Base-by-base conservation (phyloP, 2,329 filamentous ascomycete genomes). In the Colletotrichum echinochloae region DNA sequence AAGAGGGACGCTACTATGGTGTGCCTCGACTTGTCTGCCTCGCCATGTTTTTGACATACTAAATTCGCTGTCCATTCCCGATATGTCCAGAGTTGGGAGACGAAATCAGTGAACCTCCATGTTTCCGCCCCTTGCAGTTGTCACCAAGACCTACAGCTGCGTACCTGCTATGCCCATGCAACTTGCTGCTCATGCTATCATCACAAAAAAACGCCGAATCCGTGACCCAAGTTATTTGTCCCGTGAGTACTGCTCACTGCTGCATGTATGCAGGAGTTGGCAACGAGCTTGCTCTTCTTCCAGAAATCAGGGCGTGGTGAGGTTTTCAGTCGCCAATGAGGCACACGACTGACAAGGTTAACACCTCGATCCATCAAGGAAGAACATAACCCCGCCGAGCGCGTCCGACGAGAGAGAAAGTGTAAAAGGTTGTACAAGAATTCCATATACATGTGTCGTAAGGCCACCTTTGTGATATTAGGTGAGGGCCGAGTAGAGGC, bases 151-250 rank as follows among this genome's bases (percentile, higher is more conserved):
- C 52, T 67, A 51, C 54, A 60, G 57, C 62, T 52, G 63, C 59
- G 49, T 64, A 63, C 71, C 68, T 73, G 63, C 52, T 74, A 72
- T 76, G 73, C 67, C 75, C 71, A 75, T 79, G 76, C 78, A 75
- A 77, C 77, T 76, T 78, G 76, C 76, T 79, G 76, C 77, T 81
- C 80, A 79, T 82, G 78, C 79, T 79, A 75, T 79, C 78, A 77
- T 79, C 77, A 79, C 67, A 67, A 70, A 67, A 39, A 44, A 79
- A 74, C 74, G 74, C 75, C 77, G 72, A 71, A 74, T 76, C 75
- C 74, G 39, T 56, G 46, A 60, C 67, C 68, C 59, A 54, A 68
- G 68, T 46, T 46, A 55, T 48, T 70, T 61, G 33, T 11, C 26
- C 30, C 52, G 41, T 60, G 28, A 28, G 59, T n/a, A 20, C 23